Evolutionary conservation across 2,329 filamentous ascomycete genomes (phyloP).

Genomic region (Sclerotinia spermophila): DNA sequence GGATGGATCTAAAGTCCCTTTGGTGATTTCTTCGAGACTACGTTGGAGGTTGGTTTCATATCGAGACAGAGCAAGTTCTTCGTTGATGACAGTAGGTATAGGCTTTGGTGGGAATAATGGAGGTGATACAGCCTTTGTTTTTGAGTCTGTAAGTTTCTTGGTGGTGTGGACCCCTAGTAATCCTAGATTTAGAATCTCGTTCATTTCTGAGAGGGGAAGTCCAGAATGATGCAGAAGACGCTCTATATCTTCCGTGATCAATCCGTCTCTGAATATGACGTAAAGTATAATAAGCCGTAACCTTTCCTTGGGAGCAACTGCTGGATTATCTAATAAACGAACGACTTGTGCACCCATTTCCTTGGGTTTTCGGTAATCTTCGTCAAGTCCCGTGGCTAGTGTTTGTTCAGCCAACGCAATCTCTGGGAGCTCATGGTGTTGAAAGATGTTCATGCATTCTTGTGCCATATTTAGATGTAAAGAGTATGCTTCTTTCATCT

Average conservation of each 20-base stretch:
- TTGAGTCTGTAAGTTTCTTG: constrained; percentile 70
- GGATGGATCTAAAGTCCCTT: constrained; percentile 62
- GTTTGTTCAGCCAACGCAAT: constrained; percentile 86
- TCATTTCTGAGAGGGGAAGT: constrained; percentile 69
- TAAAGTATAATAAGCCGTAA: constrained; percentile 84
- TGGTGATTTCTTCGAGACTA: constrained; percentile 73
- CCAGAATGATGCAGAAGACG: constrained; percentile 80
- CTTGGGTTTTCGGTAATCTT: constrained; percentile 88
- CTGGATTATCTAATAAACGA: constrained; percentile 81
- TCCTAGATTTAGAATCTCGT: constrained; percentile 73
- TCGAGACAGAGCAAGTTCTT: constrained; percentile 82
- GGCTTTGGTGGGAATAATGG: constrained; percentile 71
- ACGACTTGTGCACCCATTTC: constrained; percentile 83
- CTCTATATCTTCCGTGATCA: constrained; percentile 78
- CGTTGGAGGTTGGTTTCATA: constrained; percentile 78
- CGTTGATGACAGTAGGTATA: constrained; percentile 52
- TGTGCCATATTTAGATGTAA: constrained; percentile 95
- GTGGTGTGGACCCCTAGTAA: constrained; percentile 73
- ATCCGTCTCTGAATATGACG: constrained; percentile 78
- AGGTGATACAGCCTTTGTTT: constrained; percentile 53
- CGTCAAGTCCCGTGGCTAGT: constrained; percentile 86
- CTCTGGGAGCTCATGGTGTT: constrained; percentile 78
- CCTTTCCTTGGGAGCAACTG: constrained; percentile 67
- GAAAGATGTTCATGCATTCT: constrained; percentile 93
- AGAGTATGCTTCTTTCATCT: constrained; percentile 93